These are phyloP conservation scores for Russula foetens DNA, from an alignment of 768 basidiomycete genomes.

Conservation along the genomic window DNA sequence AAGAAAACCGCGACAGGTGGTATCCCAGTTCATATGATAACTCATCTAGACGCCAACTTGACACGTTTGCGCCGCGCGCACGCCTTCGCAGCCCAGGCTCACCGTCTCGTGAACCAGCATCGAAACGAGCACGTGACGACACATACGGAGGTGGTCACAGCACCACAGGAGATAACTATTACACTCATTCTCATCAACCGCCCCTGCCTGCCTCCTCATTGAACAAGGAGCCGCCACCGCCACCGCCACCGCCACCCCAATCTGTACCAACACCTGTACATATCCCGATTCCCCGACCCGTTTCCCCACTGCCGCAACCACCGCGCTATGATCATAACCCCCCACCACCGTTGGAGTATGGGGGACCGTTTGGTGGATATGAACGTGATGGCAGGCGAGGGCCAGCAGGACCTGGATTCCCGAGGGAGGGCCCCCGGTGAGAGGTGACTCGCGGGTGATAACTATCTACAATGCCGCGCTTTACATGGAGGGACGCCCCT, in stretches of 20 bases:
- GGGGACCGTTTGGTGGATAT: background rate
- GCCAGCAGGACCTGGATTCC: background rate
- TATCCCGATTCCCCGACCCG: constrained; percentile 6
- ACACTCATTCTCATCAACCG: background rate
- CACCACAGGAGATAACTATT: constrained; percentile 2
- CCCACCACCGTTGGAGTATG: constrained; percentile 1
- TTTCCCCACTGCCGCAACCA: background rate
- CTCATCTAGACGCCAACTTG: background rate
- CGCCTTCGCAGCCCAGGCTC: constrained; percentile 18
- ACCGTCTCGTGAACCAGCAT: constrained; percentile 4
- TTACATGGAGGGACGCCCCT: too few species aligned
- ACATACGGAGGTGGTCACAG: constrained; percentile 1
- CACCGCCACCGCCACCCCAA: background rate
- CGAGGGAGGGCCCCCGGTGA: constrained; percentile 3
- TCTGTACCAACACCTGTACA: background rate
- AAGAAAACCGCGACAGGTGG: constrained; percentile 10
- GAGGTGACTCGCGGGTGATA: background rate
- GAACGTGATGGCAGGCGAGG: constrained; percentile 5
- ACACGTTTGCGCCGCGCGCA: constrained; percentile 2
- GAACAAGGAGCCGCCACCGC: background rate
- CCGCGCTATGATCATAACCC: background rate
- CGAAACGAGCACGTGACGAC: constrained; percentile 18
- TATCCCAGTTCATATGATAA: constrained; percentile 2
- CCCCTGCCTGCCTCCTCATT: background rate
- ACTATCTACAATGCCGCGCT: too few species aligned